Conservation (phyloP, 345 rosid genomes). For the Lenwebbia sp. region DNA sequence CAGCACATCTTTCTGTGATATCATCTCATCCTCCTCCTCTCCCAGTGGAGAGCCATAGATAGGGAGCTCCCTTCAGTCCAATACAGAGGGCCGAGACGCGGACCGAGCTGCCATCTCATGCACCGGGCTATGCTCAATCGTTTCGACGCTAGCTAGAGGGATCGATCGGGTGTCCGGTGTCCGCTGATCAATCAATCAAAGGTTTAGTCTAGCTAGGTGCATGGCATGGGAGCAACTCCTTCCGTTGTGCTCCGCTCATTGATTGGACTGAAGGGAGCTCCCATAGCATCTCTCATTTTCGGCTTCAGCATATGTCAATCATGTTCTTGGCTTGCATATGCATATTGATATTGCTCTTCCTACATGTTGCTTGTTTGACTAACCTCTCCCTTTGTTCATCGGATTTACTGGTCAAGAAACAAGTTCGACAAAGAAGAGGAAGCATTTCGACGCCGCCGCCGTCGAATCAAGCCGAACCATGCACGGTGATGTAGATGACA, state of each 20-base stretch:
- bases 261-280: constrained; percentile 82
- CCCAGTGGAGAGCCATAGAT: background rate
- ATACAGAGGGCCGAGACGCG: constrained; percentile 26
- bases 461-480: background rate
- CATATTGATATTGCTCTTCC: background rate
- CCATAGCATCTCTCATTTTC: background rate
- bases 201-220: constrained; percentile 30
- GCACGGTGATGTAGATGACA: background rate
- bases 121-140: constrained; percentile 6
- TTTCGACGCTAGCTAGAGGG: background rate
- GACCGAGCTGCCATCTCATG: constrained; percentile 63
- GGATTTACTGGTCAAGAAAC: background rate
- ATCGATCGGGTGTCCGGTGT: background rate
- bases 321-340: background rate
- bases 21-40: background rate
- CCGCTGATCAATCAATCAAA: background rate
- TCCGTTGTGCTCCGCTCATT: constrained; percentile 26
- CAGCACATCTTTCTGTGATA: background rate
- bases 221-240: constrained; percentile 62
- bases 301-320: background rate
- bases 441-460: background rate
- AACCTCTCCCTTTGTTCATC: background rate
- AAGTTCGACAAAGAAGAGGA: background rate
- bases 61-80: constrained; percentile 50
- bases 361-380: background rate